Evolutionary conservation across 1,284 basidiomycete genomes (phyloP), one percentile per base, ranked within the genome.

Genomic region (Cutaneotrichosporon mucoides): DNA sequence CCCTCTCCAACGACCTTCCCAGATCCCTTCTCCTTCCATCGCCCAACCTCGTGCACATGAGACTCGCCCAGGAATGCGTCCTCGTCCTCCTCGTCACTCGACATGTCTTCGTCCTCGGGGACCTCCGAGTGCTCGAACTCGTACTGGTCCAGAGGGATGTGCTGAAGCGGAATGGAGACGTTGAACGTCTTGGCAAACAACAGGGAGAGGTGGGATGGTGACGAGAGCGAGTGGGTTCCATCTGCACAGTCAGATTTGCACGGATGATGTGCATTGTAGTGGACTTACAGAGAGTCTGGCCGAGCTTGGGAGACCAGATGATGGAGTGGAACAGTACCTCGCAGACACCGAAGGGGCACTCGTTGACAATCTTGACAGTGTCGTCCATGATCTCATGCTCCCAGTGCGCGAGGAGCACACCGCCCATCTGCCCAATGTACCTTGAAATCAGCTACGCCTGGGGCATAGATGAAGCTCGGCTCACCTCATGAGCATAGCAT

Each of bases 131-230:
- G 87, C 72, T 96, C 90, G 69, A 95, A 98, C 63, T 88, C 84
- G 86, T 89, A 98, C 55, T 84, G 78, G 50, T 89, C 86, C 24
- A 78, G 81, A 3, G 87, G 90, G 70, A 99, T 91, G 76, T 99
- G 95, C 70, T 90, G 85, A 56, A 90, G 86, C 1, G 93, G 92
- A 75, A 99, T 97, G 7, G 92, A 94, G 12, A 92, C 91, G 76
- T 99, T 99, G 83, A 99, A 99, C 6, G 92, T 95, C 57, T 88
- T 88, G 70, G 96, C 91, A 5, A 97, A 83, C 55, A 99, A 88
- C 10, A 99, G 81, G 0, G 93, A 92, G 56, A 99, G 83, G 71
- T 98, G 95, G 61, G 95, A 93, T 0, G 95, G 93, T 1, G 93
- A 96, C 60, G 86, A 93, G 24, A 98, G 82, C 63, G 87, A 94